Base-by-base conservation (phyloP, 2,329 filamentous ascomycete genomes). In the Aspergillus aculeatus region DNA sequence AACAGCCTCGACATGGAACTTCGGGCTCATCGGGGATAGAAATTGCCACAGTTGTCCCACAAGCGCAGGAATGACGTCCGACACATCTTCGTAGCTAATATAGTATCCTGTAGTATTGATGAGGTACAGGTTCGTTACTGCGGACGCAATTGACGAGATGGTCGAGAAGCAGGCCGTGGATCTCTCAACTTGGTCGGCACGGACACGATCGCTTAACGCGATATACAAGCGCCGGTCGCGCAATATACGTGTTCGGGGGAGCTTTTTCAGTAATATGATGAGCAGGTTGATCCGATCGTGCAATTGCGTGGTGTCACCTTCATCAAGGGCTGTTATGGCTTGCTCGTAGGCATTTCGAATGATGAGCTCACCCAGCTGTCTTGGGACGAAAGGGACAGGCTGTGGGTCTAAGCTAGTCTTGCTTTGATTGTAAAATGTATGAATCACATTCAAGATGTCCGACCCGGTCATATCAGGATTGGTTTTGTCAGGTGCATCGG, bases 1-100 rank as follows among this genome's bases (percentile, higher is more conserved):
- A 9, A 96, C 91, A 19, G 92, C 89, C 77, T 99, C 96, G 32
- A 99, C 93, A 70, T 98, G 95, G 66, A 94, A 96, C 71, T 96
- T 96, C 0, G 93, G 92, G 63, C 89, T 88, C 12, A 87, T 83
- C n/a, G 91, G 88, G 0, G 92, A 90, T 44, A 99, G 78, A 69
- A 91, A 92, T 5, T 80, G 75, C 95, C 95, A 99, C 0, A 94
- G 83, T 58, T 88, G 84, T 1, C 81, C 81, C 16, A 95, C 87
- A 23, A 98, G 78, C 29, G 85, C 82, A 21, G 86, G 82, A 5
- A 94, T 84, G 9, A 96, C 77, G 56, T 76, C 57, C 79, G 82
- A 57, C 82, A 88, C 53, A 89, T 79, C 74, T 55, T 77, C 72
- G 53, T 78, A 74, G 50, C 68, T 75, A 49, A 78, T 62, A 61